Conservation (phyloP, 2,329 filamentous ascomycete species). For the Akanthomyces dipterigenus region DNA sequence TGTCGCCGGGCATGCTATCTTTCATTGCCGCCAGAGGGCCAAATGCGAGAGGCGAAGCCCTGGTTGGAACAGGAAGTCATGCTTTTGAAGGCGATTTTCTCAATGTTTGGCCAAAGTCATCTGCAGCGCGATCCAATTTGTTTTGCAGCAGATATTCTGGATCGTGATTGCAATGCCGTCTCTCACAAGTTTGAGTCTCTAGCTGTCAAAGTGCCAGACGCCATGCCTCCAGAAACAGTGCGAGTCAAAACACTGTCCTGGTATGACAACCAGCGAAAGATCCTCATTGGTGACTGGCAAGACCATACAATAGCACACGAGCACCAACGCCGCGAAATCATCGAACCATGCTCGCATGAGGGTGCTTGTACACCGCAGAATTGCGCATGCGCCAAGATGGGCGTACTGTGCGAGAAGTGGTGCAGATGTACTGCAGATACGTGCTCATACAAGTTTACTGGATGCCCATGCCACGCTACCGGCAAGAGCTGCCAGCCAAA, state of each 20-base stretch:
- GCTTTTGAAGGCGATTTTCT: conserved; percentile 41
- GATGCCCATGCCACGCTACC: conserved; percentile 54
- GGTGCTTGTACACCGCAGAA: conserved; percentile 55
- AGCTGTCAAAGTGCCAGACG: conserved; percentile 20
- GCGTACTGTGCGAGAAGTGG: conserved; percentile 65
- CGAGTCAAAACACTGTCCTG: conserved; percentile 42
- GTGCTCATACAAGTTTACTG: conserved; percentile 59
- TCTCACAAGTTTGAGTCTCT: conserved; percentile 26
- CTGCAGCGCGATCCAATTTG: conserved; percentile 39
- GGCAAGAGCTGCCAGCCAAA: conserved; percentile 54
- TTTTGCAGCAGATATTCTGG: conserved; percentile 41
- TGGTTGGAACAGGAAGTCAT: conserved; percentile 46
- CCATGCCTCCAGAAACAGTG: conserved; percentile 22
- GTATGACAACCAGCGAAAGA: conserved; percentile 52
- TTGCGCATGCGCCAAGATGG: conserved; percentile 57
- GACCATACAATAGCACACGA: conserved; percentile 48
- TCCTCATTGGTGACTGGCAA: conserved; percentile 48
- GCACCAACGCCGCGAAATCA: conserved; percentile 49
- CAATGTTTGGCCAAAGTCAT: conserved; percentile 34
- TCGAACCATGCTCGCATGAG: conserved; percentile 62
- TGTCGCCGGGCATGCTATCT: conserved; percentile 2
- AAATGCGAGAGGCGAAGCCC: background rate
- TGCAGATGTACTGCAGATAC: conserved; percentile 56
- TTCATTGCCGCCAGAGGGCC: background rate
- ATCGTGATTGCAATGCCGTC: conserved; percentile 47